These are phyloP conservation scores for Neonectria faginata DNA, from an alignment of 2,329 filamentous ascomycete species.

Conservation along the genomic window DNA sequence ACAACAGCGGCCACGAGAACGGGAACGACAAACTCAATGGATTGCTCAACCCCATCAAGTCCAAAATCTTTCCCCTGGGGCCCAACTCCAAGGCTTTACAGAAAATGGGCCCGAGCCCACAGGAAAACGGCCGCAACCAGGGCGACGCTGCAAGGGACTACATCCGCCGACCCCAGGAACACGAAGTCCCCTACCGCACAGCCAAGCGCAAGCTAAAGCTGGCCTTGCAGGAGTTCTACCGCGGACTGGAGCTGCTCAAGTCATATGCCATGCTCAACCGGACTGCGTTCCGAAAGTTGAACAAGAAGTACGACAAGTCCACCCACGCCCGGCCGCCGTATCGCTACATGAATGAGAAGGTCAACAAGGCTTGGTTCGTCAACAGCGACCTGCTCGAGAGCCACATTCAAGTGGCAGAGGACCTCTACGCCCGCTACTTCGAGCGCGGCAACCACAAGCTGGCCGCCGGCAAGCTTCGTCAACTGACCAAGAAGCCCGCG, in stretches of 20 bases:
- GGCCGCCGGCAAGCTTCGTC: constrained; percentile 86
- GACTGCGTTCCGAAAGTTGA: constrained; percentile 95
- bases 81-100: constrained; percentile 71
- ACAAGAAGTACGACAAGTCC: constrained; percentile 98
- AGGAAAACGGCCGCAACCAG: constrained; percentile 47
- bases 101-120: constrained; percentile 64
- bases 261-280: constrained; percentile 90
- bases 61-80: constrained; percentile 66
- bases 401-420: constrained; percentile 84
- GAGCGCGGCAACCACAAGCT: constrained; percentile 94
- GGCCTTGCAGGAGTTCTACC: constrained; percentile 92
- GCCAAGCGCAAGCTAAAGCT: constrained; percentile 94
- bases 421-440: constrained; percentile 94
- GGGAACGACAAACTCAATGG: constrained; percentile 47
- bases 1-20: constrained; percentile 32
- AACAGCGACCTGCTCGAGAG: constrained; percentile 86
- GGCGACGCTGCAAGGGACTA: constrained; percentile 61
- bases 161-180: constrained; percentile 58
- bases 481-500: constrained; percentile 69
- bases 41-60: constrained; percentile 67
- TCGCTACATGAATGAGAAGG: constrained; percentile 90
- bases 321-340: constrained; percentile 81
- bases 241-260: constrained; percentile 90
- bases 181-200: constrained; percentile 81
- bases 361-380: constrained; percentile 92